Percentiles rank a stretch among this genome's conserved stretches.
phyloP scores from a whole-genome alignment of 2,329 filamentous ascomycete genomes.

The Arthrobotrys sphaeroides region DNA sequence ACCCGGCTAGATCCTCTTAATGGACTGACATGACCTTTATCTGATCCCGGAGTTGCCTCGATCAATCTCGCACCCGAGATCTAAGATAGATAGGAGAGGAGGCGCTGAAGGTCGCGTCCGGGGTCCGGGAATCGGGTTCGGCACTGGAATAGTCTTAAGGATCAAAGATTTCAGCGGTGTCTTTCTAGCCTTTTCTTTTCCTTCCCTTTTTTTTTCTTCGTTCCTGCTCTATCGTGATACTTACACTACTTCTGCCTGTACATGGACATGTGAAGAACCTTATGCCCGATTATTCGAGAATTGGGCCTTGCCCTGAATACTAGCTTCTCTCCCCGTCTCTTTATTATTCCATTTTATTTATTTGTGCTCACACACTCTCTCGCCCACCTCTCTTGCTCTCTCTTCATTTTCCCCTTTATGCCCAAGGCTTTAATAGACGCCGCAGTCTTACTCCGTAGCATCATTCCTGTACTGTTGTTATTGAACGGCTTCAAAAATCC shows the following conservation, averaged over 20 bases:
- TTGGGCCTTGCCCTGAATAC: constrained; percentile 23
- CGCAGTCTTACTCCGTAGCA: constrained; percentile 38
- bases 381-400: constrained; percentile 33
- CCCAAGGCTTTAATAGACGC: constrained; percentile 24
- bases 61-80: neutral
- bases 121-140: neutral
- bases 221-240: constrained; percentile 19
- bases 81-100: no score
- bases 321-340: constrained; percentile 21
- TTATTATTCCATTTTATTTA: constrained; percentile 47
- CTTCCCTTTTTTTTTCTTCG: neutral
- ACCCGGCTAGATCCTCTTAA: constrained; percentile 77
- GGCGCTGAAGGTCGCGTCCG: neutral
- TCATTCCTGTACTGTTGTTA: constrained; percentile 49
- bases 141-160: constrained; percentile 3
- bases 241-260: constrained; percentile 26
- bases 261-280: constrained; percentile 39
- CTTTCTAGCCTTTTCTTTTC: constrained; percentile 2
- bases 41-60: constrained; percentile 33
- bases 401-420: constrained; percentile 9
- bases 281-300: constrained; percentile 44
- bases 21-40: constrained; percentile 56
- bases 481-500: neutral
- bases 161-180: neutral
- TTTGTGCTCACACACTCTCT: no score